Base-by-base conservation (phyloP, 2,329 filamentous ascomycete genomes). In the Aspergillus fumigatus region DNA sequence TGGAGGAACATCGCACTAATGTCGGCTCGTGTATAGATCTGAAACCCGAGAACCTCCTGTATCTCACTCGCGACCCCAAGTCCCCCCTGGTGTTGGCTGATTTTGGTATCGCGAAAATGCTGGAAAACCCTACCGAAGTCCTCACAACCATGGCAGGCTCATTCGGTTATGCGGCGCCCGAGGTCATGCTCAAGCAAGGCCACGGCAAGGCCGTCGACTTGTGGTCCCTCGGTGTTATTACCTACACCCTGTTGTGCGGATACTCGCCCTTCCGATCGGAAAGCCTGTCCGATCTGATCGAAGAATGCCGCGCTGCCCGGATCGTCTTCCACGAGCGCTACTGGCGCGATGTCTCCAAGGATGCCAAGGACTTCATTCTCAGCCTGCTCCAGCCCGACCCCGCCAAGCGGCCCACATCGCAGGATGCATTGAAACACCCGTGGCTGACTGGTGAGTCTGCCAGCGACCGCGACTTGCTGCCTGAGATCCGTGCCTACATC, bases 171-270 rank as follows among this genome's bases (percentile, higher is more conserved):
- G 94, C 94, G 21, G 94, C 94, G 1, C 94, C 94, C 8, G 94
- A 99, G 75, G 92, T 99, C 58, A 99, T 99, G 94, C 82, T 96
- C 62, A 97, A 97, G 81, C 87, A 90, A 70, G 94, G 94, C 21
- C 95, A 99, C 73, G 94, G 94, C 72, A 99, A 97, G 77, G 91
- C 94, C 4, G 94, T 97, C 35, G 94, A 99, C 72, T 96, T 99
- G 90, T 99, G 94, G 94, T 97, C 94, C 3, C 84, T 99, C 77
- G 94, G 94, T 60, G 94, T 99, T 69, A 99, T 99, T 69, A 97
- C 94, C 45, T 99, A 99, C 77, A 99, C 94, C 17, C 82, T 99
- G 27, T 88, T 99, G 52, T 99, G 95, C 73, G 94, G 94, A 65
- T 99, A 99, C 80, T 97, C 93, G 48, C 94, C 94, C 21, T 99